Evolutionary conservation across 2,329 filamentous ascomycete genomes (phyloP), one percentile per base, ranked within the genome.

Genomic region (Acephala macrosclerotiorum): DNA sequence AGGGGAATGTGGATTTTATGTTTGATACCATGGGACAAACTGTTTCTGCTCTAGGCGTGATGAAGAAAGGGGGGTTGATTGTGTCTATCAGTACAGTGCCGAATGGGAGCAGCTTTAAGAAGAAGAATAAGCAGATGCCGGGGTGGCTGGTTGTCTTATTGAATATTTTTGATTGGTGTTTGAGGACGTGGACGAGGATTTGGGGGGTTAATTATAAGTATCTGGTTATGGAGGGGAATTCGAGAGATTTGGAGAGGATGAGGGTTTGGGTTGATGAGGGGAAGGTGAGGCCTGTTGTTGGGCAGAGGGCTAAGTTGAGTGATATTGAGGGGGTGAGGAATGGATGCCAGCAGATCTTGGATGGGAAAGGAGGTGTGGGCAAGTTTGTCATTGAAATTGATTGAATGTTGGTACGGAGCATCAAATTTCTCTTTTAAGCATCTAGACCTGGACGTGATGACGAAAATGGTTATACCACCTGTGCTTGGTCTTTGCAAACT

Each of bases 11-110:
- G 26, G 80, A 83, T 71, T 80, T 81, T 68, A 71, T 82, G 56
- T 79, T 81, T 36, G 81, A 82, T 71, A 82, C 80, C 1, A 75
- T 75, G 6, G 76, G 75, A 7, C 59, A 73, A 20, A 73, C 80
- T 4, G 75, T 81, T 70, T 66, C 74, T 11, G 78, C 74, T 36
- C 66, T 81, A 2, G 72, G 74, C 16, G 68, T 81, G 1, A 77
- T 82, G 75, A 77, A 75, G 47, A 77, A 74, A 3, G 70, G 72
- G 0, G 73, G 79, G 18, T 63, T 74, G 26, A 78, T 82, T 47
- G 67, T 81, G 5, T 64, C 42, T 38, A 61, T 70, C 22, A 66
- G 64, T 16, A 66, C 61, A 45, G 56, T 74, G 1, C 79, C 80
- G 0, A 79, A 78, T 3, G 80, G 77, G 11, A 71, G 66, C 16